These are phyloP conservation scores for Penicillium sp. DNA, from an alignment of 2,329 filamentous ascomycete genomes.

Conservation along the genomic window DNA sequence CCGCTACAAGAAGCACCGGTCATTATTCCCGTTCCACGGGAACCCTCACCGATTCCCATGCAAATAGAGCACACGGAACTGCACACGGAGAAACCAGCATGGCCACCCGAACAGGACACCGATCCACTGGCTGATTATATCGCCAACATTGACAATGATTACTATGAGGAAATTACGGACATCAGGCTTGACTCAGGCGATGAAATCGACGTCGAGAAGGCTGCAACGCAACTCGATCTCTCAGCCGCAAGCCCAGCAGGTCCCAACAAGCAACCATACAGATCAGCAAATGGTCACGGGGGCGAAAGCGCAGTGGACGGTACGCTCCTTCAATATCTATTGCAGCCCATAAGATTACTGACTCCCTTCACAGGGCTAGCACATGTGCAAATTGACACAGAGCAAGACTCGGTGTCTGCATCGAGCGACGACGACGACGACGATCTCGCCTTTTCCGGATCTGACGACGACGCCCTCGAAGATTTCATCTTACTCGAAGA, in stretches of 20 bases:
- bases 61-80: background rate
- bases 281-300: background rate
- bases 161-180: slow-evolving; percentile 15
- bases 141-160: slow-evolving; percentile 39
- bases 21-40: background rate
- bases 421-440: slow-evolving; percentile 19
- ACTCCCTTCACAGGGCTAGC: slow-evolving; percentile 17
- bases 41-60: background rate
- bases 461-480: slow-evolving; percentile 29
- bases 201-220: slow-evolving; percentile 10
- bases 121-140: slow-evolving; percentile 42
- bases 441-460: slow-evolving; percentile 10
- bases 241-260: background rate
- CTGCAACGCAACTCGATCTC: background rate
- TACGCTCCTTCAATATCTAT: background rate
- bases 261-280: background rate
- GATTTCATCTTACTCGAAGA: slow-evolving; percentile 50
- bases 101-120: slow-evolving; percentile 52
- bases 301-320: slow-evolving; percentile 19
- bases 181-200: slow-evolving; percentile 2
- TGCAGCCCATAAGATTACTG: background rate
- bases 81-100: slow-evolving; percentile 6
- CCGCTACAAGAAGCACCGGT: background rate
- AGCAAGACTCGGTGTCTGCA: slow-evolving; percentile 1
- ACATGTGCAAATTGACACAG: slow-evolving; percentile 19